Percentiles rank a stretch among this genome's conserved stretches.
Conservation (phyloP, 768 basidiomycete species). For the Gymnopilus dilepis region DNA sequence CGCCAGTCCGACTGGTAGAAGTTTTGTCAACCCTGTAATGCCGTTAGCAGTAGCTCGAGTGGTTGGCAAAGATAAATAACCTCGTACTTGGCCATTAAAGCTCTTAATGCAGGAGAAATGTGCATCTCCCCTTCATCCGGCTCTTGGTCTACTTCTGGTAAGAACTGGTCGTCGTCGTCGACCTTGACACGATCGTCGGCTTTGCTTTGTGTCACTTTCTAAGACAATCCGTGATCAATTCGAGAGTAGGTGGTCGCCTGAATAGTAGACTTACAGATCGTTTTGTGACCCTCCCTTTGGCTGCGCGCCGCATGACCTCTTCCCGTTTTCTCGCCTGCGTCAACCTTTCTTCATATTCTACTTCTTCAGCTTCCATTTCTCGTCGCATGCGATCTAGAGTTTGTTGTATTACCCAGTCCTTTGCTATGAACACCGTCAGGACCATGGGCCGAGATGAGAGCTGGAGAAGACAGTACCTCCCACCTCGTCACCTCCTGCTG, state of each 20-base stretch:
- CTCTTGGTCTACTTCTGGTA: slow-evolving; percentile 63
- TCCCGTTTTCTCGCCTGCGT: slow-evolving; percentile 67
- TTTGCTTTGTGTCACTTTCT: not conserved
- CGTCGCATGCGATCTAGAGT: slow-evolving; percentile 65
- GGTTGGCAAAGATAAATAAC: not conserved
- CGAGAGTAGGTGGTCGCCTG: not conserved
- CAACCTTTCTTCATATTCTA: slow-evolving; percentile 66
- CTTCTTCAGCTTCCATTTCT: slow-evolving; percentile 71
- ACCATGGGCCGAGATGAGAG: not conserved
- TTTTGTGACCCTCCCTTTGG: slow-evolving; percentile 64
- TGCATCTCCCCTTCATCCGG: slow-evolving; percentile 51
- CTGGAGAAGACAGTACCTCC: slow-evolving; percentile 31
- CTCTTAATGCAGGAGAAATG: slow-evolving; percentile 78
- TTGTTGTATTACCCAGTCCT: slow-evolving; percentile 80
- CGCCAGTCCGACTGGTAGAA: slow-evolving; percentile 25
- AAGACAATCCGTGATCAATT: not conserved
- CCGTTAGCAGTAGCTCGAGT: not conserved
- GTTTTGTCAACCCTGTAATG: slow-evolving; percentile 38
- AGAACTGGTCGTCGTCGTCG: slow-evolving; percentile 62
- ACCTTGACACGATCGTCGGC: slow-evolving; percentile 17
- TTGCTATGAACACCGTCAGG: slow-evolving; percentile 41
- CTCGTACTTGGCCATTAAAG: slow-evolving; percentile 78
- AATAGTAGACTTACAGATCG: slow-evolving; percentile 48
- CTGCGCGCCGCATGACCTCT: slow-evolving; percentile 54
- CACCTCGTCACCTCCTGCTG: slow-evolving; percentile 35